These are phyloP conservation scores for Phytophthora agathidicida DNA, from an alignment of 352 stramenopile genomes.

Conservation along the genomic window DNA sequence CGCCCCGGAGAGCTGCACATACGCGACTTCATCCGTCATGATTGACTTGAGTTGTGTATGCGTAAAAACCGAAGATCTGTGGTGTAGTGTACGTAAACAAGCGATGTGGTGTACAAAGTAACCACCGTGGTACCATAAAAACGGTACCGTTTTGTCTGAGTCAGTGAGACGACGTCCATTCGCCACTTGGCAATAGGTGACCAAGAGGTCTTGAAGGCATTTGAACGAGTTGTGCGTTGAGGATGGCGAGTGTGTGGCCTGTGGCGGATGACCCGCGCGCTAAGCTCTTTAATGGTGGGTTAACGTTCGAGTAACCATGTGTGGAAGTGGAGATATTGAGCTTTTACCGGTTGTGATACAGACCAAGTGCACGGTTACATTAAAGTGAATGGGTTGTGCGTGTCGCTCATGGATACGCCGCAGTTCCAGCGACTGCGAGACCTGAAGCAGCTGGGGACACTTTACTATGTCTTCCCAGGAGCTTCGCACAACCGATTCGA, in stretches of 20 bases:
- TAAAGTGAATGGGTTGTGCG: conserved; percentile 73
- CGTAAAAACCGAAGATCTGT: conserved; percentile 8
- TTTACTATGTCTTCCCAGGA: conserved; percentile 88
- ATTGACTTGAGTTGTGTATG: conserved; percentile 13
- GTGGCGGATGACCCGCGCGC: conserved; percentile 31
- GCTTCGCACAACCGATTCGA: conserved; percentile 96
- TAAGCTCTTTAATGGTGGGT: conserved; percentile 75
- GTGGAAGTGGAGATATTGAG: conserved; percentile 1
- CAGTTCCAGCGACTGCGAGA: conserved; percentile 95
- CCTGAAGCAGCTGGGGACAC: conserved; percentile 94
- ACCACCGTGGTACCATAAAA: no score
- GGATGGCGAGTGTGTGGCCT: conserved; percentile 27
- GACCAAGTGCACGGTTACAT: conserved; percentile 87
- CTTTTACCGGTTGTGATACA: conserved; percentile 22
- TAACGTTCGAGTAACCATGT: neutral
- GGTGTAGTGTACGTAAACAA: conserved; percentile 2
- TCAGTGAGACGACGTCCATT: no score
- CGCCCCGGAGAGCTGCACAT: conserved; percentile 29
- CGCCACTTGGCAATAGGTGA: neutral
- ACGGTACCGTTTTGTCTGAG: no score
- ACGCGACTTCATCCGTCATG: conserved; percentile 34
- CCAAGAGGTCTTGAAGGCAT: no score
- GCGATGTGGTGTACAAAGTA: neutral
- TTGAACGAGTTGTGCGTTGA: neutral
- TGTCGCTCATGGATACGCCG: conserved; percentile 91